Percentiles rank a stretch among this genome's conserved stretches.
These are phyloP conservation scores for Mycena albidolilacea DNA, from an alignment of 768 basidiomycete species.

Conservation along the genomic window DNA sequence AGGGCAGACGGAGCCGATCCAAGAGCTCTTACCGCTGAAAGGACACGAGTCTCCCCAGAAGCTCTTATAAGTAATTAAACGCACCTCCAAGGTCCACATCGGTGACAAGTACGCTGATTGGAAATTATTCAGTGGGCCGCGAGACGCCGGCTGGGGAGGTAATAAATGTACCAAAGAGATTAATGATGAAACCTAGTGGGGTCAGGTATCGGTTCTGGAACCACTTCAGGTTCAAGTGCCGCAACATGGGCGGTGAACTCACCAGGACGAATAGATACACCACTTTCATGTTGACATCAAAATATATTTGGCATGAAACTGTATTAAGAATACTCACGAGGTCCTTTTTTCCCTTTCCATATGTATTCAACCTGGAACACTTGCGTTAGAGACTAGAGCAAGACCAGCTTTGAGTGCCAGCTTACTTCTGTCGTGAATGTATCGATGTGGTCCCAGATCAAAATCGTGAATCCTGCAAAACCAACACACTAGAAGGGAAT, in stretches of 20 bases:
- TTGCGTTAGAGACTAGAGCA: not conserved
- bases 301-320: not conserved
- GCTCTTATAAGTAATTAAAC: constrained; percentile 4
- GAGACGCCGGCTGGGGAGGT: not conserved
- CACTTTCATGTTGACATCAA: constrained; percentile 44
- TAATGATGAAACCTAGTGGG: constrained; percentile 73
- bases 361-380: constrained; percentile 62
- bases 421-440: constrained; percentile 64
- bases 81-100: constrained; percentile 55
- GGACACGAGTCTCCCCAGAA: not conserved
- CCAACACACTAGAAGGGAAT: no score
- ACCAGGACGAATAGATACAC: constrained; percentile 62
- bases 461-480: constrained; percentile 49
- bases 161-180: no score
- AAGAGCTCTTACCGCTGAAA: constrained; percentile 16
- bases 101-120: constrained; percentile 58
- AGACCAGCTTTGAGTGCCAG: not conserved
- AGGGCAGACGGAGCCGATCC: not conserved
- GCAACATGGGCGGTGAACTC: constrained; percentile 24
- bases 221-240: no score
- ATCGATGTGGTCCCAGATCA: constrained; percentile 66
- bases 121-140: not conserved
- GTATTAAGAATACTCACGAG: constrained; percentile 51
- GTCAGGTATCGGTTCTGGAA: constrained; percentile 76
- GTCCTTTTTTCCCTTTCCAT: constrained; percentile 65